A percentile compares a stretch with the other conserved stretches of the same genome.
Evolutionary conservation across 1,284 basidiomycete species (phyloP).

Genomic region (Malassezia sp.): DNA sequence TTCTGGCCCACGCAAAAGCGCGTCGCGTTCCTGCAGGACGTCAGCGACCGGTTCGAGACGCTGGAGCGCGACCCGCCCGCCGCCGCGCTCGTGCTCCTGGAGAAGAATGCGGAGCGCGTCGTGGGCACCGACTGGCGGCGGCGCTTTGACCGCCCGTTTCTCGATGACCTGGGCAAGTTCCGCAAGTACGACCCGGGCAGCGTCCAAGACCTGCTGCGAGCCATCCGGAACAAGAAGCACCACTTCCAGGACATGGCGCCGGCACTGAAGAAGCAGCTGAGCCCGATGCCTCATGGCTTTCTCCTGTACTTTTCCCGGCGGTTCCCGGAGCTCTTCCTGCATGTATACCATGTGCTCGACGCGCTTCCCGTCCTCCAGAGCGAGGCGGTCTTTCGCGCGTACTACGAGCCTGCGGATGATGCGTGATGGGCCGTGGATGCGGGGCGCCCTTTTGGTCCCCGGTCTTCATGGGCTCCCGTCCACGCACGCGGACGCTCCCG

Average conservation of each 20-base stretch:
- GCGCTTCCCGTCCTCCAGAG: slow-evolving; percentile 32
- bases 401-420: slow-evolving; percentile 17
- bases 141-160: slow-evolving; percentile 73
- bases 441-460: no score
- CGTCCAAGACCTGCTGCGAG: slow-evolving; percentile 81
- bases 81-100: slow-evolving; percentile 62
- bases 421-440: slow-evolving; percentile 7
- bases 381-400: slow-evolving; percentile 32
- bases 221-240: slow-evolving; percentile 96
- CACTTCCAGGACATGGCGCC: slow-evolving; percentile 94
- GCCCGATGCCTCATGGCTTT: slow-evolving; percentile 82
- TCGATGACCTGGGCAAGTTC: slow-evolving; percentile 87
- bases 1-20: slow-evolving; percentile 85
- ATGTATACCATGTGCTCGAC: slow-evolving; percentile 71
- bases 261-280: slow-evolving; percentile 71
- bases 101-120: slow-evolving; percentile 49
- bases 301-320: slow-evolving; percentile 79
- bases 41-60: slow-evolving; percentile 92
- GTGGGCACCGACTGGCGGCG: slow-evolving; percentile 66
- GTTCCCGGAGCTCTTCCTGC: slow-evolving; percentile 81
- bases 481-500: no score
- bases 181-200: slow-evolving; percentile 82
- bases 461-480: no score
- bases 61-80: slow-evolving; percentile 74
- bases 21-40: slow-evolving; percentile 85